A percentile compares a stretch with the other conserved stretches of the same genome.
These are phyloP conservation scores for Hypoxylon sp. DNA, from an alignment of 2,329 filamentous ascomycete genomes.

Conservation along the genomic window DNA sequence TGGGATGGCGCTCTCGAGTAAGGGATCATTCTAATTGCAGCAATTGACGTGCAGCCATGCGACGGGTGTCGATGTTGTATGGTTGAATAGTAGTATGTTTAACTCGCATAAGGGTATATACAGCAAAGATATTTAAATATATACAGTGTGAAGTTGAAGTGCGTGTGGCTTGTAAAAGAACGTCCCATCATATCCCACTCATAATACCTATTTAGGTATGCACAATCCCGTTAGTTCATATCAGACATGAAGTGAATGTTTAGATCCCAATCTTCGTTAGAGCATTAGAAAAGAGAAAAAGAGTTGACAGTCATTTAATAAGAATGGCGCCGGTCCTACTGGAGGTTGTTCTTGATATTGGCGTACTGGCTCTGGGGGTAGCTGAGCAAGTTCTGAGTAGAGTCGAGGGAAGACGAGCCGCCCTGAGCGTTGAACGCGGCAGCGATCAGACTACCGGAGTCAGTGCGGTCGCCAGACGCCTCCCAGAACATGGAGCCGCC, in stretches of 20 bases:
- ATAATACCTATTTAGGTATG: conserved; percentile 1
- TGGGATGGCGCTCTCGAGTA: too few relatives aligned
- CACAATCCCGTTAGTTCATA: conserved; percentile 22
- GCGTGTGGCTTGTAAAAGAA: not conserved
- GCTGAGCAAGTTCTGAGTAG: conserved; percentile 49
- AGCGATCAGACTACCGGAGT: conserved; percentile 72
- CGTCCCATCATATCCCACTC: conserved; percentile 2
- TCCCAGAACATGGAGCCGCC: conserved; percentile 93
- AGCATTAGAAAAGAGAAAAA: not conserved
- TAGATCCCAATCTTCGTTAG: not conserved
- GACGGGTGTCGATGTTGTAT: not conserved
- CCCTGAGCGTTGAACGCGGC: conserved; percentile 49
- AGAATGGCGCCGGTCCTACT: conserved; percentile 40
- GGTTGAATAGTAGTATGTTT: not conserved
- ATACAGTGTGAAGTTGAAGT: conserved; percentile 33
- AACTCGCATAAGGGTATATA: conserved; percentile 20
- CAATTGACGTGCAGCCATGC: not conserved
- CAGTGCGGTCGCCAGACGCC: conserved; percentile 75
- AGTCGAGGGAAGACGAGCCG: conserved; percentile 47
- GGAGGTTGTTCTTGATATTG: conserved; percentile 52
- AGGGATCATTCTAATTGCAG: not conserved
- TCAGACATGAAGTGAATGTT: conserved; percentile 32
- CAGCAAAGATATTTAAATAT: conserved; percentile 30
- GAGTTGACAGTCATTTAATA: conserved; percentile 28
- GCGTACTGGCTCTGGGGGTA: conserved; percentile 52